These are phyloP conservation scores for Aspergillus brunneoviolaceus DNA, from an alignment of 2,329 filamentous ascomycete genomes.

Conservation along the genomic window DNA sequence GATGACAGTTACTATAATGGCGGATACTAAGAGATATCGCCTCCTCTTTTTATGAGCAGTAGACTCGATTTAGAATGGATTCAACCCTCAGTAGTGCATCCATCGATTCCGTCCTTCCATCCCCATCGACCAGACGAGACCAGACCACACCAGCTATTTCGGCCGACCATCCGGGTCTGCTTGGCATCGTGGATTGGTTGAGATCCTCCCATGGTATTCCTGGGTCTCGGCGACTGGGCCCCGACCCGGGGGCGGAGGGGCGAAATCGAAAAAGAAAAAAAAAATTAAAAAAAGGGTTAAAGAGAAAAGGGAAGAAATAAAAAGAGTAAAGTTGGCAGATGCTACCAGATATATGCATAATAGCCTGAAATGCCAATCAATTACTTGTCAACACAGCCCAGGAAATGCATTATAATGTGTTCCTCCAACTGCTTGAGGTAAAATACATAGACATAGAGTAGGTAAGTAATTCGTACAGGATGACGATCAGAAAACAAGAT, in stretches of 20 bases:
- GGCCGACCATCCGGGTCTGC: slow-evolving; percentile 19
- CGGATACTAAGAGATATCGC: not conserved
- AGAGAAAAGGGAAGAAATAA: not conserved
- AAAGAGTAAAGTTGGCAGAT: not conserved
- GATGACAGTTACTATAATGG: not conserved
- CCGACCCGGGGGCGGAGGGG: not conserved
- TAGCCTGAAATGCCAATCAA: not conserved
- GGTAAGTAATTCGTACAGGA: too few relatives aligned
- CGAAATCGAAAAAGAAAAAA: not conserved
- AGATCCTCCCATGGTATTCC: slow-evolving; percentile 4
- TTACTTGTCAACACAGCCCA: not conserved
- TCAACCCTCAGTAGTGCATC: too few relatives aligned
- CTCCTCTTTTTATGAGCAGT: not conserved
- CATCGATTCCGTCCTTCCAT: not conserved
- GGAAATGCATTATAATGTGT: too few relatives aligned
- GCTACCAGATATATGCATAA: not conserved
- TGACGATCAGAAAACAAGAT: too few relatives aligned
- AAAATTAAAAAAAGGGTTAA: not conserved
- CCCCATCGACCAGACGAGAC: not conserved
- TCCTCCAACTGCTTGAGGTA: too few relatives aligned
- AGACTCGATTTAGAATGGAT: not conserved
- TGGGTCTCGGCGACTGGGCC: not conserved
- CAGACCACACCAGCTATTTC: slow-evolving; percentile 8
- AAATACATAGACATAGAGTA: too few relatives aligned
- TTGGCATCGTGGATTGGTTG: slow-evolving; percentile 11